Evolutionary conservation across 129 eudicot species (phyloP).

Genomic region (Daucus carota): DH1_v3.0 NC_030386.2:40434001-40434500

Average conservation of each 20-base stretch:
- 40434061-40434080: conserved; percentile 80
- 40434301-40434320: neutral
- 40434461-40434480: too few species aligned
- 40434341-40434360: neutral
- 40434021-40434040: neutral
- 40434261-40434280: conserved; percentile 57
- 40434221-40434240: conserved; percentile 88
- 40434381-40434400: neutral
- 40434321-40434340: neutral
- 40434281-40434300: conserved; percentile 6
- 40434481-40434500: too few species aligned
- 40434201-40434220: conserved; percentile 57
- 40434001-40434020: neutral
- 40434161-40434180: conserved; percentile 62
- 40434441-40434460: too few species aligned
- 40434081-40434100: conserved; percentile 54
- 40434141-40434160: conserved; percentile 90
- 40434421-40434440: too few species aligned
- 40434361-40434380: neutral
- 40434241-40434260: conserved; percentile 84
- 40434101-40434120: conserved; percentile 86
- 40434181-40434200: conserved; percentile 59
- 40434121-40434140: conserved; percentile 87
- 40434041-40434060: conserved; percentile 9
- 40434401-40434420: neutral